Base-by-base conservation (phyloP, 768 basidiomycete genomes). In the Trametes sanguinea region DNA sequence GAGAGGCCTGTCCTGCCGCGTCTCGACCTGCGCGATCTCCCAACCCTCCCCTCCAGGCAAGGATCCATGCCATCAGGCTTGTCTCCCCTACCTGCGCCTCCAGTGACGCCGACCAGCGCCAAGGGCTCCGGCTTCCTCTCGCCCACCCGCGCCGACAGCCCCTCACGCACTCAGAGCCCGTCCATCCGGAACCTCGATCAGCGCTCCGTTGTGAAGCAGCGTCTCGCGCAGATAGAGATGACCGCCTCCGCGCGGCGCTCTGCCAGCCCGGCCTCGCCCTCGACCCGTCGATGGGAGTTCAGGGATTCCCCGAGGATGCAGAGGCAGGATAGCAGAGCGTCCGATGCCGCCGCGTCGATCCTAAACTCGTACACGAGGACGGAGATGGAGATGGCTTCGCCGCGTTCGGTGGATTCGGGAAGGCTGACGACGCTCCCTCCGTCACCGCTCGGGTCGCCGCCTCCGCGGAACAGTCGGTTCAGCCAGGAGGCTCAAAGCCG, bases 181-280 rank as follows among this genome's bases (percentile, higher is more conserved):
- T 89, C 88, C 7, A 83, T 90, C 46, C 74, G 80, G 30, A 85
- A 88, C 60, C 78, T 90, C 14, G 82, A 79, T 61, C 79, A 80
- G 57, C 72, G 83, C 42, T 89, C 87, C 6, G 81, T 89, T 27
- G 89, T 90, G 48, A 83, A 81, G 61, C 83, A 86, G 64, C 84
- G 88, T 39, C 78, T 88, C 13, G 84, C 85, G 9, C 81, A 88
- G 66, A 82, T 89, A 10, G 80, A 87, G 67, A 64, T 70, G 30
- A 69, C 46, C 43, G 60, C 44, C 42, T 67, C 64, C 17, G 57
- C 66, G 2, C 11, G 51, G 4, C 57, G 60, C 45, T 33, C 56
- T n/a, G 40, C 27, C 63, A 74, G 51, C 60, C 71, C 62, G 8
- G 30, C 44, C 42, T 45, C 52, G 39, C 27, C 61, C 16, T 17